These are phyloP conservation scores for Histomonas meleagridis DNA, from an alignment of 208 protist genomes.

Conservation along the genomic window DNA sequence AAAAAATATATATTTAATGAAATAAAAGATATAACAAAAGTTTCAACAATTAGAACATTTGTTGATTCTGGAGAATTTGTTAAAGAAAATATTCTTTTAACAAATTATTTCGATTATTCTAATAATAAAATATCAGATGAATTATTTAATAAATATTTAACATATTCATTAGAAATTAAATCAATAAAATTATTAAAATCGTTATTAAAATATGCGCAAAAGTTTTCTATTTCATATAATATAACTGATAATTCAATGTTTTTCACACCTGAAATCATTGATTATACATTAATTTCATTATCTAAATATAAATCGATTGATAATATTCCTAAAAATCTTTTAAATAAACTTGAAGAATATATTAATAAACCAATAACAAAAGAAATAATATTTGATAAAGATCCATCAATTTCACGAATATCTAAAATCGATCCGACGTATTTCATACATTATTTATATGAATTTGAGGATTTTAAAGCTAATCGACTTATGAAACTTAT, in stretches of 20 bases:
- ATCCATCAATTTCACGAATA: background rate
- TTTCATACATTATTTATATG: background rate
- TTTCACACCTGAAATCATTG: background rate
- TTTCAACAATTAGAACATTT: background rate
- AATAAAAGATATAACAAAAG: background rate
- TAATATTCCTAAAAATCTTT: too few species aligned
- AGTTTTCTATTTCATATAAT: background rate
- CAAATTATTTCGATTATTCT: background rate
- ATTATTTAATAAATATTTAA: background rate
- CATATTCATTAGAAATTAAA: background rate
- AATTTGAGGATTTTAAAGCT: background rate
- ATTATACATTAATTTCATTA: background rate
- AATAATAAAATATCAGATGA: background rate
- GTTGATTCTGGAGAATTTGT: background rate
- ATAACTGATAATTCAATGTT: background rate
- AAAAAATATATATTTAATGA: background rate
- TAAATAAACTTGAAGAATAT: too few species aligned
- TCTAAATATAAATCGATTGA: background rate
- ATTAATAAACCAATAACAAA: too few species aligned
- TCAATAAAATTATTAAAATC: background rate
- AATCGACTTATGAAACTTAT: background rate
- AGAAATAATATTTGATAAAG: too few species aligned
- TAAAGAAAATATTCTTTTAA: background rate
- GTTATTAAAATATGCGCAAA: background rate
- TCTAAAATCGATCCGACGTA: background rate